Evolutionary conservation across 2,329 filamentous ascomycete species (phyloP).

Genomic region (Apiospora hydei): DNA sequence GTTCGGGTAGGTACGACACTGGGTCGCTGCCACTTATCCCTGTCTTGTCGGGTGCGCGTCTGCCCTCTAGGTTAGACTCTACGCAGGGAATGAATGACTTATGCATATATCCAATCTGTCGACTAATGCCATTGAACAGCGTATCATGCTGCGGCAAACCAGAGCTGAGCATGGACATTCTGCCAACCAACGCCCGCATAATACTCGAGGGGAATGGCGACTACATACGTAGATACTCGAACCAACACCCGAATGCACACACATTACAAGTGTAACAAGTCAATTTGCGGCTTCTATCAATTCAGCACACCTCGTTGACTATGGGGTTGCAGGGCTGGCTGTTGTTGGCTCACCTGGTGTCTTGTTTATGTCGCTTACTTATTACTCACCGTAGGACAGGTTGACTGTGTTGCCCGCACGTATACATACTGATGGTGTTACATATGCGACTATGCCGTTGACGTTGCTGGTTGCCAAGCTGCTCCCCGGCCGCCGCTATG

Average conservation of each 20-base stretch:
- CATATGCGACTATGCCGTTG: not conserved
- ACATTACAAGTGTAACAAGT: no score
- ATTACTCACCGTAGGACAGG: no score
- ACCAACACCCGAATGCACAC: no score
- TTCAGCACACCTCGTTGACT: no score
- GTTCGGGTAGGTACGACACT: slow-evolving; percentile 11
- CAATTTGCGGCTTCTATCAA: no score
- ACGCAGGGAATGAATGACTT: not conserved
- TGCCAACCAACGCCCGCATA: no score
- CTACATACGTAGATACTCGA: no score
- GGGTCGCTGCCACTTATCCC: not conserved
- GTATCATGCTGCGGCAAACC: not conserved
- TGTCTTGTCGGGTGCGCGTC: not conserved
- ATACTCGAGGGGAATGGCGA: no score
- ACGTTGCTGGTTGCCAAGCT: not conserved
- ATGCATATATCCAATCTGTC: not conserved
- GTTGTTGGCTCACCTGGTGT: no score
- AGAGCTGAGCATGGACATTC: no score
- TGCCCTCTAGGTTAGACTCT: not conserved
- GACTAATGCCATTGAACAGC: not conserved
- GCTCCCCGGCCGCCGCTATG: not conserved
- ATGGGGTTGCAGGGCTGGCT: no score
- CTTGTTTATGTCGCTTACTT: no score
- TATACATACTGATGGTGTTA: not conserved
- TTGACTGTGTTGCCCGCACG: not conserved